phyloP scores from a whole-genome alignment of 805 yeast species.

The Lipomyces kockii region DNA sequence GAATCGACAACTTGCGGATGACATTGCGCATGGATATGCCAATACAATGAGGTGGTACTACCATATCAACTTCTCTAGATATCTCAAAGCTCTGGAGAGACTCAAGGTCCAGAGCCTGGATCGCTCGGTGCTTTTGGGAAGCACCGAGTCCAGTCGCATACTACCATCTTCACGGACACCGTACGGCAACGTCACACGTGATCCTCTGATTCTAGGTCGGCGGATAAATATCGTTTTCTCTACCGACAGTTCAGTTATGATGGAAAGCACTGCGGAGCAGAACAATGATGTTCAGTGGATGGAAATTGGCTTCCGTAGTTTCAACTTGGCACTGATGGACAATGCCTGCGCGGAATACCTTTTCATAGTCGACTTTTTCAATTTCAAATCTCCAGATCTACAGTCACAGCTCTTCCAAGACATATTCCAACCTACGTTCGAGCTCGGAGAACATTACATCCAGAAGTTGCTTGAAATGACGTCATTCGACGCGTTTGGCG shows the following conservation, averaged over 20 bases:
- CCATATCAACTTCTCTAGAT: conserved; percentile 73
- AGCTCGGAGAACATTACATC: conserved; percentile 56
- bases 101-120: conserved; percentile 62
- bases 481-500: conserved; percentile 73
- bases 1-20: conserved; percentile 67
- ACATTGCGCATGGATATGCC: conserved; percentile 77
- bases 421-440: conserved; percentile 60
- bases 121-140: conserved; percentile 60
- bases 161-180: conserved; percentile 24
- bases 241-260: conserved; percentile 67
- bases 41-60: conserved; percentile 96
- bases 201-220: conserved; percentile 62
- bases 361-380: conserved; percentile 74
- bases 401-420: conserved; percentile 46
- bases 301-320: conserved; percentile 74
- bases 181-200: conserved; percentile 42
- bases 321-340: conserved; percentile 73
- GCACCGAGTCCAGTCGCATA: conserved; percentile 38
- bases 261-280: conserved; percentile 84
- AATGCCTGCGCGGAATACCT: conserved; percentile 77
- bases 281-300: conserved; percentile 67
- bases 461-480: conserved; percentile 46
- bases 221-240: conserved; percentile 62
- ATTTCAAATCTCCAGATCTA: conserved; percentile 33
- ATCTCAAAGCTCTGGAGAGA: conserved; percentile 71